Base-by-base conservation (phyloP, 2,329 filamentous ascomycete genomes). In the Aspergillus transmontanensis region DNA sequence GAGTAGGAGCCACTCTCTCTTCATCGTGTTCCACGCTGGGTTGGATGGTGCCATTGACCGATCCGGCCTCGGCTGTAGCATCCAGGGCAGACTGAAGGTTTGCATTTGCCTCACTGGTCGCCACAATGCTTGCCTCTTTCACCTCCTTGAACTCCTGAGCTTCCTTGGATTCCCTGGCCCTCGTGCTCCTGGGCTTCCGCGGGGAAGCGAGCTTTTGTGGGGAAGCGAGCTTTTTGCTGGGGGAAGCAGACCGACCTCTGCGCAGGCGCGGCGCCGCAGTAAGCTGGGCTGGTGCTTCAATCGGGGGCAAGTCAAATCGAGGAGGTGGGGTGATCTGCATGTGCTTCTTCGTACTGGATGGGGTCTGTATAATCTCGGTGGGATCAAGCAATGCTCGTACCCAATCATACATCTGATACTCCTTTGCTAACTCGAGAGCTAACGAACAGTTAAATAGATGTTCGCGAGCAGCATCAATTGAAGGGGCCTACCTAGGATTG, bases 351-450 rank as follows among this genome's bases (percentile, higher is more conserved):
- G 92, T 86, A 68, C 89, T 90, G 68, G 87, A 87, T 30, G 86
- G 83, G 59, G 84, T 85, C 73, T 86, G 86, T 54, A 83, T 83
- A 64, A 98, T 96, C 32, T 93, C 90, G 66, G 90, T 83, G n/a
- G 93, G 89, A 75, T 98, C 94, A 57, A 99, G 86, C 21, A 99
- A 85, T n/a, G 95, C 95, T 61, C 88, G 88, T 69, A 99, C 92
- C 95, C 95, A 99, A 51, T 90, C 84, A 56, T 85, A 80, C 77
- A 98, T 93, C 61, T 87, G 85, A 77, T 98, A 99, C 78, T 98
- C 94, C 53, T 91, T 88, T 58, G 94, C 92, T 14, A 99, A 85
- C 62, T 86, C 81, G 51, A 99, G 85, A 41, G 95, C 95, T 87
- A 87, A 80, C n/a, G 43, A 55, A n/a, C 50, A 10, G 62, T 72